Conservation (phyloP, 2,329 filamentous ascomycete species). For the Xylariomycetidae sp. region DNA sequence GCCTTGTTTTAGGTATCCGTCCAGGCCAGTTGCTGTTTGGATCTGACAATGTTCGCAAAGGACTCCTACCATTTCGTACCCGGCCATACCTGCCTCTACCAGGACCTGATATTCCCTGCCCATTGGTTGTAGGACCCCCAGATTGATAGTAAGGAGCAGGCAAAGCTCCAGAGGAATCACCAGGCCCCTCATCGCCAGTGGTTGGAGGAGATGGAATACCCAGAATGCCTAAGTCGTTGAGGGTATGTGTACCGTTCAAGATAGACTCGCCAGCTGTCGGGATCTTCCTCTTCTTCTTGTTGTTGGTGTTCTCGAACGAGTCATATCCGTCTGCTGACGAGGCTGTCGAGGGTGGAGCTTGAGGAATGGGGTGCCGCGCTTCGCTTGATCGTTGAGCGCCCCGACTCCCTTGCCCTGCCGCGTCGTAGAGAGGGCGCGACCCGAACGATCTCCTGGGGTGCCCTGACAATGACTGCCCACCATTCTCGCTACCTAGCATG, state of each 20-base stretch:
- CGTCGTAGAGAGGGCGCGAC: constrained; percentile 43
- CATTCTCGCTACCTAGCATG: constrained; percentile 17
- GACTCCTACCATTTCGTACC: constrained; percentile 55
- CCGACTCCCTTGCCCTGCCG: constrained; percentile 37
- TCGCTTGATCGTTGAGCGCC: constrained; percentile 41
- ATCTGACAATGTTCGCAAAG: constrained; percentile 56
- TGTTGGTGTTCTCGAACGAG: constrained; percentile 96
- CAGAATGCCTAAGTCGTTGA: constrained; percentile 30
- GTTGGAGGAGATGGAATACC: constrained; percentile 28
- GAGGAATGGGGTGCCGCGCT: constrained; percentile 40
- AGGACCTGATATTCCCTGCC: constrained; percentile 74
- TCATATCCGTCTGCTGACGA: constrained; percentile 86
- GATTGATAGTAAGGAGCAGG: constrained; percentile 35
- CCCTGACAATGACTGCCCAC: constrained; percentile 16
- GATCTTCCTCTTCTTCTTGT: constrained; percentile 99
- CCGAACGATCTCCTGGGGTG: constrained; percentile 29
- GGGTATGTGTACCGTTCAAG: constrained; percentile 36
- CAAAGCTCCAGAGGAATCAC: constrained; percentile 24
- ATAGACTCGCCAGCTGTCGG: constrained; percentile 75
- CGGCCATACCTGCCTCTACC: constrained; percentile 82
- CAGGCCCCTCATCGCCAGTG: constrained; percentile 29
- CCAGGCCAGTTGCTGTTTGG: constrained; percentile 52
- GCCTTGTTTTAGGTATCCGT: constrained; percentile 41
- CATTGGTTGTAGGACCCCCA: constrained; percentile 51
- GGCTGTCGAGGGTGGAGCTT: constrained; percentile 62